These are phyloP conservation scores for Nannizziopsis barbatae DNA, from an alignment of 2,329 filamentous ascomycete species.

Conservation along the genomic window DNA sequence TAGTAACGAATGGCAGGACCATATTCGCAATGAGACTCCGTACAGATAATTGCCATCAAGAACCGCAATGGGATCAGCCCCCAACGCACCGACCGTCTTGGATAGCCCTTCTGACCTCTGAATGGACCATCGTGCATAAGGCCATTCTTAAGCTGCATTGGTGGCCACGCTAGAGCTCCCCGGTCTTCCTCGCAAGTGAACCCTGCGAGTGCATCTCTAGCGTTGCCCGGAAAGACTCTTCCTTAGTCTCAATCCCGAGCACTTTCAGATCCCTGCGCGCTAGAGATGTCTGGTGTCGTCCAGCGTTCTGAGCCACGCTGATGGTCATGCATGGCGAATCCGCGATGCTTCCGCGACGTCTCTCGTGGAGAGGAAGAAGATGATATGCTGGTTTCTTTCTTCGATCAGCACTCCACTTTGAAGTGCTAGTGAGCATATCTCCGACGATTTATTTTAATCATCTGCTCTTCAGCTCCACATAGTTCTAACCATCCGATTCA, in stretches of 20 bases:
- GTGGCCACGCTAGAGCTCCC: constrained; percentile 5
- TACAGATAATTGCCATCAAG: neutral
- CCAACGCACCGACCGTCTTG: neutral
- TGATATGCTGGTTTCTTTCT: too few species aligned
- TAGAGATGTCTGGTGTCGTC: neutral
- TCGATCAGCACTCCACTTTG: too few species aligned
- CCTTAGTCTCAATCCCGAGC: too few species aligned
- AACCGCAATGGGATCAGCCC: constrained; percentile 1
- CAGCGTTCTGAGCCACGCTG: neutral
- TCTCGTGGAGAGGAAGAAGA: too few species aligned
- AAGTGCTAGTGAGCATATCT: too few species aligned
- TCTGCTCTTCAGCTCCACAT: too few species aligned
- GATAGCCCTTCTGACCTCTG: neutral
- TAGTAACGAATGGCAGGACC: too few species aligned
- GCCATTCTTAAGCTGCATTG: constrained; percentile 2
- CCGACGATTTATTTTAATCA: too few species aligned
- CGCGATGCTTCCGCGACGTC: neutral
- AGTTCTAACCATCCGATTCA: neutral
- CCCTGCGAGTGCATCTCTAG: neutral
- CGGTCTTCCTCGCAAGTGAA: neutral
- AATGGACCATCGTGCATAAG: constrained; percentile 4
- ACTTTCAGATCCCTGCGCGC: constrained; percentile 2
- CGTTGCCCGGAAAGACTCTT: too few species aligned
- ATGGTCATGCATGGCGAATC: neutral
- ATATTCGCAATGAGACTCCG: too few species aligned